These are phyloP conservation scores for Pleurotus citrinopileatus DNA, from an alignment of 768 basidiomycete genomes.

Conservation along the genomic window DNA sequence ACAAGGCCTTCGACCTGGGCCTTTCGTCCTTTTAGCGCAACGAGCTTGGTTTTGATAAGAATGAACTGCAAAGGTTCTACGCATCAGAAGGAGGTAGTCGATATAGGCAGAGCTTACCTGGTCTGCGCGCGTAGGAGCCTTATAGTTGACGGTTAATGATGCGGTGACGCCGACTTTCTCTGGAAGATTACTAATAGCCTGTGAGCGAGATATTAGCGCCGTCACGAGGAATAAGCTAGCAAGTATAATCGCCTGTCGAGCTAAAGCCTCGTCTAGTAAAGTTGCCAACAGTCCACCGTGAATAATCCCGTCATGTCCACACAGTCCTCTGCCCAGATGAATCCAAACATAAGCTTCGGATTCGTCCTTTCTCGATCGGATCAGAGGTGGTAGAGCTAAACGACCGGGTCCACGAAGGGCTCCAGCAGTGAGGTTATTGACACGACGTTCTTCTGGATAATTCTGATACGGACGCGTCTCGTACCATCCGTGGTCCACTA, in stretches of 20 bases:
- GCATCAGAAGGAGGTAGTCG: background rate
- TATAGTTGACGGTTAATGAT: conserved; percentile 76
- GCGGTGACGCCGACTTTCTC: conserved; percentile 94
- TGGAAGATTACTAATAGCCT: conserved; percentile 87
- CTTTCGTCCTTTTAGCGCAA: conserved; percentile 76
- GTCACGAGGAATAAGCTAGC: background rate
- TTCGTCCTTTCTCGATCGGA: conserved; percentile 74
- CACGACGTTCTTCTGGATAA: conserved; percentile 68
- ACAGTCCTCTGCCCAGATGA: conserved; percentile 84
- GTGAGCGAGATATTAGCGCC: conserved; percentile 5
- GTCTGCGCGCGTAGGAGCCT: conserved; percentile 85
- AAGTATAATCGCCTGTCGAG: conserved; percentile 56
- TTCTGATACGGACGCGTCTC: conserved; percentile 71
- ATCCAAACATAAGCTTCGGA: conserved; percentile 66
- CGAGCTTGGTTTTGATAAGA: conserved; percentile 68
- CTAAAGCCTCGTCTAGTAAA: conserved; percentile 81
- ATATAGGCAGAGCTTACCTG: conserved; percentile 45
- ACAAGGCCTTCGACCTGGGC: conserved; percentile 65
- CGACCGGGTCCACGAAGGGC: conserved; percentile 86
- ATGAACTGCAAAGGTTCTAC: conserved; percentile 59
- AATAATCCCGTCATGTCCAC: conserved; percentile 92
- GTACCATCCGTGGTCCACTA: conserved; percentile 56
- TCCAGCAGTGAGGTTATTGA: conserved; percentile 83
- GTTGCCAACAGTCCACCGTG: conserved; percentile 94
- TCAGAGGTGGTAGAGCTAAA: conserved; percentile 76